Evolutionary conservation across 1,284 basidiomycete genomes (phyloP).

Genomic region (Leccinum subfulvum): DNA sequence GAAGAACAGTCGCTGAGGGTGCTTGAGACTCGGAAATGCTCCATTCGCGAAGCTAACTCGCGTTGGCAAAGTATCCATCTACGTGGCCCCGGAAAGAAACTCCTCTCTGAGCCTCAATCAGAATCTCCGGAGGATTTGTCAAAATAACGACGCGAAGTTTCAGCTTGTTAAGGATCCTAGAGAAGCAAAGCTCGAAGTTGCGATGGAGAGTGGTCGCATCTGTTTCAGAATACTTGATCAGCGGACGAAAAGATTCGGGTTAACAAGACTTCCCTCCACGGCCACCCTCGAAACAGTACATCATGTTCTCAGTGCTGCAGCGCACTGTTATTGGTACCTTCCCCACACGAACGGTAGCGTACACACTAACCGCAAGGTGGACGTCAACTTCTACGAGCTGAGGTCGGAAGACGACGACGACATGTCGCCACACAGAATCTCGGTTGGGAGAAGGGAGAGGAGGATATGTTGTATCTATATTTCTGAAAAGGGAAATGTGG

Average conservation of each 20-base stretch:
- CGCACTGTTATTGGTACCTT: slow-evolving; percentile 25
- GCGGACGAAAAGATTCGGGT: slow-evolving; percentile 8
- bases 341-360: no score
- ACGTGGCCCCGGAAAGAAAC: neutral
- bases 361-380: neutral
- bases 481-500: no score
- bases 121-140: neutral
- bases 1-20: neutral
- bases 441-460: neutral
- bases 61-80: slow-evolving; percentile 13
- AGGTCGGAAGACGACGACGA: slow-evolving; percentile 3
- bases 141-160: neutral
- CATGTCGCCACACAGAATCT: neutral
- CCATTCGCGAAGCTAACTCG: slow-evolving; percentile 10
- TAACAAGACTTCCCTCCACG: slow-evolving; percentile 3
- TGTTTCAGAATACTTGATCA: slow-evolving; percentile 16
- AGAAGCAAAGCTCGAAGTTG: slow-evolving; percentile 12
- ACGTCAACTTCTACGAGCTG: slow-evolving; percentile 18
- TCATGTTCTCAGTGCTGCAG: slow-evolving; percentile 8
- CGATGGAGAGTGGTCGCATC: neutral
- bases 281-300: neutral
- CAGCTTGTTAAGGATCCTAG: neutral
- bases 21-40: neutral
- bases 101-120: neutral
- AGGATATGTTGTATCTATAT: no score